Percentiles rank a stretch among this genome's conserved stretches.
These are phyloP conservation scores for Aspergillus conjunctus DNA, from an alignment of 495 filamentous ascomycete genomes.

Conservation along the genomic window DNA sequence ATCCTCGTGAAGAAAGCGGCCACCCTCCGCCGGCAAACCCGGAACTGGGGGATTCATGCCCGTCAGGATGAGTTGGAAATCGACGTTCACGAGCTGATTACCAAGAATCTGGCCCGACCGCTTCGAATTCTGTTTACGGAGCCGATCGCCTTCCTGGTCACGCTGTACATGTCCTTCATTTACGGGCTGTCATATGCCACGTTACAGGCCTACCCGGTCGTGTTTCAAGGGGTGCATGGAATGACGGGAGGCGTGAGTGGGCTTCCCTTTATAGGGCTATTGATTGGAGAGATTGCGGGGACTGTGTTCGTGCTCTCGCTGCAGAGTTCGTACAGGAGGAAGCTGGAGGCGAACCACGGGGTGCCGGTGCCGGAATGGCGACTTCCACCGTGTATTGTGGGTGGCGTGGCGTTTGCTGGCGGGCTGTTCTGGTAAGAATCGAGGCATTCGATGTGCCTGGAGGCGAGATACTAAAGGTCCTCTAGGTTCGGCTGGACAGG, in stretches of 20 bases:
- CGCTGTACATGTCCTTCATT: conserved; percentile 46
- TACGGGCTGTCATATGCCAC: conserved; percentile 41
- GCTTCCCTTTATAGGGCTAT: conserved; percentile 36
- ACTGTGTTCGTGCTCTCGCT: conserved; percentile 27
- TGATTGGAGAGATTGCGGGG: conserved; percentile 33
- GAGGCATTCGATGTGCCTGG: background rate
- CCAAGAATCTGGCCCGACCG: conserved; percentile 45
- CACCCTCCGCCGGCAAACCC: conserved; percentile 40
- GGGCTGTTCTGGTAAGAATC: conserved; percentile 53
- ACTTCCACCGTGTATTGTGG: conserved; percentile 46
- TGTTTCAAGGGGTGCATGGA: conserved; percentile 35
- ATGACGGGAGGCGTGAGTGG: conserved; percentile 34
- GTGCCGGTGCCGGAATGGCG: conserved; percentile 40
- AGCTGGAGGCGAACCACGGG: conserved; percentile 31
- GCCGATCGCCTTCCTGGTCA: conserved; percentile 46
- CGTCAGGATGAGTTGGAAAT: conserved; percentile 50
- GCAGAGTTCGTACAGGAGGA: conserved; percentile 28
- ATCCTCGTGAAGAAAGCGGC: conserved; percentile 42
- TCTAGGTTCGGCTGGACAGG: conserved; percentile 44
- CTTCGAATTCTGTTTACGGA: conserved; percentile 46
- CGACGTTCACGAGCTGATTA: conserved; percentile 37
- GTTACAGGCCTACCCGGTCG: conserved; percentile 35
- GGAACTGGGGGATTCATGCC: conserved; percentile 51
- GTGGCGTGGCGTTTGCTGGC: conserved; percentile 47
- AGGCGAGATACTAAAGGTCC: too few species aligned